These are phyloP conservation scores for Ceratocystis variospora DNA, from an alignment of 2,329 filamentous ascomycete genomes.

Conservation along the genomic window DNA sequence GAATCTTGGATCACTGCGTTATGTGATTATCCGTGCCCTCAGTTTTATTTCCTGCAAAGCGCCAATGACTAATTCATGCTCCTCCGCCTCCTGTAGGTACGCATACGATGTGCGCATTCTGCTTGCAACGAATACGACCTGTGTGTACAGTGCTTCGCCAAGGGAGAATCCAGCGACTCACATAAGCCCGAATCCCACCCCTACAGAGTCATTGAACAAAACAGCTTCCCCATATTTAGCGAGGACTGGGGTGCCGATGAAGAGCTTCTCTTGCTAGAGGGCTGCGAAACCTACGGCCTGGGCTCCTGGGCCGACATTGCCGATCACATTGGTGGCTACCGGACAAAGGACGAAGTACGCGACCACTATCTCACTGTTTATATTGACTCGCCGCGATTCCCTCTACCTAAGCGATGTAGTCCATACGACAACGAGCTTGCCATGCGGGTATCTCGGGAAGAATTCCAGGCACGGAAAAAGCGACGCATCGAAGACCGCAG, in stretches of 20 bases:
- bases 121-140: constrained; percentile 90
- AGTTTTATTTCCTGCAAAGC: background rate
- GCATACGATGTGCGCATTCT: constrained; percentile 76
- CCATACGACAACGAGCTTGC: constrained; percentile 67
- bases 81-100: constrained; percentile 46
- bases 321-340: constrained; percentile 91
- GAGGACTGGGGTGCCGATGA: constrained; percentile 95
- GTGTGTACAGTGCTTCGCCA: constrained; percentile 86
- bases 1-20: background rate
- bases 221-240: constrained; percentile 93
- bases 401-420: constrained; percentile 72
- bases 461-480: constrained; percentile 90
- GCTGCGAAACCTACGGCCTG: constrained; percentile 87
- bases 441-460: constrained; percentile 70
- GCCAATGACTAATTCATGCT: background rate
- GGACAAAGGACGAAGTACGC: constrained; percentile 86
- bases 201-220: constrained; percentile 92
- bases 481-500: constrained; percentile 82
- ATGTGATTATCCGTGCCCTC: background rate
- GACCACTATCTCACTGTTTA: constrained; percentile 89
- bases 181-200: constrained; percentile 79
- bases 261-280: constrained; percentile 83
- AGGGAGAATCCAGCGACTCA: constrained; percentile 63
- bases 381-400: constrained; percentile 69
- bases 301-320: constrained; percentile 97